Percentiles rank a stretch among this genome's conserved stretches.
Conservation (phyloP, 2,329 filamentous ascomycete genomes). For the Pseudogymnoascus sp. region DNA sequence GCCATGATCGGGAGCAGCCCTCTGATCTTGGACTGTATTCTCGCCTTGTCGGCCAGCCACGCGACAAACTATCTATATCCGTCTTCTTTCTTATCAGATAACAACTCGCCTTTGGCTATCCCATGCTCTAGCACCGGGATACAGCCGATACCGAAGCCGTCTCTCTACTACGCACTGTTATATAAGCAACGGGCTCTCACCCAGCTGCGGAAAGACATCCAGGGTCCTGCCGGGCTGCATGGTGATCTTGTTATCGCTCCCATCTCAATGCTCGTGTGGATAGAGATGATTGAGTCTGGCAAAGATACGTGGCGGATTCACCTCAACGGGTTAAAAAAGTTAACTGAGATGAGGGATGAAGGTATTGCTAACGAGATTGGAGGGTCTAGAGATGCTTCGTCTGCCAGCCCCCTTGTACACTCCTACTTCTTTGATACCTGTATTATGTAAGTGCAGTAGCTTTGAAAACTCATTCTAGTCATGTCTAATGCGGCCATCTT, state of each 20-base stretch:
- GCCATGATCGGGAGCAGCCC: neutral
- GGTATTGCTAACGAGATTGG: conserved; percentile 20
- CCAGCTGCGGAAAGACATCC: conserved; percentile 17
- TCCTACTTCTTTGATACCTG: conserved; percentile 39
- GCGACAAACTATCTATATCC: neutral
- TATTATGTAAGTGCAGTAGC: conserved; percentile 26
- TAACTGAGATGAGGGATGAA: conserved; percentile 31
- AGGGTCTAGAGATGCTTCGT: conserved; percentile 30
- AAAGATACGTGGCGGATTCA: conserved; percentile 41
- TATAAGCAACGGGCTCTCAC: neutral
- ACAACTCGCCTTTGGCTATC: neutral
- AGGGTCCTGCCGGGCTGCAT: conserved; percentile 30
- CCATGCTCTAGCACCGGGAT: neutral
- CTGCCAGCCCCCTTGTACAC: neutral
- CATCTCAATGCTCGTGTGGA: conserved; percentile 41
- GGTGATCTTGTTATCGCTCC: conserved; percentile 39
- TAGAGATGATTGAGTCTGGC: conserved; percentile 42
- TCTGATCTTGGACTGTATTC: neutral
- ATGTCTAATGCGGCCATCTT: neutral
- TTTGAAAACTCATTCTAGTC: neutral
- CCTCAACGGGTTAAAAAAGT: conserved; percentile 38
- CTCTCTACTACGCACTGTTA: neutral
- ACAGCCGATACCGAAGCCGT: neutral
- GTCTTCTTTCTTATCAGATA: neutral
- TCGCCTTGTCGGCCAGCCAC: neutral